Evolutionary conservation across 805 yeast species (phyloP), one percentile per base, ranked within the genome.

Genomic region (Saccharomyces jurei): DNA sequence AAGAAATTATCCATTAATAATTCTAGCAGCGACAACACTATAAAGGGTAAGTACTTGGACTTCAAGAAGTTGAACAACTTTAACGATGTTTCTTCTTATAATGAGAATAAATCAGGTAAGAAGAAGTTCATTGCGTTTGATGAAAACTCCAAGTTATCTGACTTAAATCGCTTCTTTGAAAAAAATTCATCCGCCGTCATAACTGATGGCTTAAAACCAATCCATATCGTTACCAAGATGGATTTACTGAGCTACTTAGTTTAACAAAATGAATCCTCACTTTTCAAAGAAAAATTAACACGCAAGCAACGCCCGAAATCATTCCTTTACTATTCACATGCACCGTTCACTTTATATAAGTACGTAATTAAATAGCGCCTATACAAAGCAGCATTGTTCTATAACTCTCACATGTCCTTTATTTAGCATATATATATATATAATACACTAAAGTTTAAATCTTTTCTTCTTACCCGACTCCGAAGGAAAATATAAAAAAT

Each of bases 221-320:
- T 87, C 49, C 92, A 88, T 69, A 84, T 88, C 56, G 96, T 87
- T 55, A 88, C 96, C 56, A 88, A 88, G 77, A 92, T 88, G 66
- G 96, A 88, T 71, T 77, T 88, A 69, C 76, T 88, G 63, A 80
- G 86, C 56, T 76, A 73, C 60, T 68, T 74, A 54, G 66, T 71
- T 53, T 67, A 58, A 60, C n/a, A 44, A 31, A 49, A 52, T 52
- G 28, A 26, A 41, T 13, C 49, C 29, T 10, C 28, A 11, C 17
- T 26, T 17, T 13, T 13, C 25, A 36, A 36, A 36, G 6, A 32
- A 32, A 32, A 32, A n/a, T n/a, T 13, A 32, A 32, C 17, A 32
- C 6, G n/a, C 25, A 36, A 36, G 44, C 44, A 36, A 36, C 22
- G 25, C 22, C 49, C 44, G 44, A 25, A 25, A 25, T 46, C 49